phyloP scores from a whole-genome alignment of 2,329 filamentous ascomycete species.

The Byssoonygena ceratinophila region DNA sequence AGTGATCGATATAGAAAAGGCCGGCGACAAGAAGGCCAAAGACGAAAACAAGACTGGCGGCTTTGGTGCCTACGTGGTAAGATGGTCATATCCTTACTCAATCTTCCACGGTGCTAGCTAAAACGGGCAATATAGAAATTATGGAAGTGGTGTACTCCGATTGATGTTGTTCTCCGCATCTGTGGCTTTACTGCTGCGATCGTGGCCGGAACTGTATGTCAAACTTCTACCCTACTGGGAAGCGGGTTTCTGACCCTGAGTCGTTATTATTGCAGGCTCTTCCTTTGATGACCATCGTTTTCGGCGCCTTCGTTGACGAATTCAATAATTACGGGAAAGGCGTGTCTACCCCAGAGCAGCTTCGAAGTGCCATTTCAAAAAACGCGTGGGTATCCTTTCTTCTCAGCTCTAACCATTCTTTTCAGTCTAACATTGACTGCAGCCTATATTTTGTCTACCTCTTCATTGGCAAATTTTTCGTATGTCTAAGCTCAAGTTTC shows the following conservation, averaged over 20 bases:
- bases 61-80: constrained; percentile 15
- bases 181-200: constrained; percentile 13
- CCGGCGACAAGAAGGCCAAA: constrained; percentile 1
- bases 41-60: constrained; percentile 13
- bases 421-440: neutral
- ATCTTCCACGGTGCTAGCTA: neutral
- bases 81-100: neutral
- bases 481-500: constrained; percentile 3
- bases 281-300: constrained; percentile 44
- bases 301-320: constrained; percentile 40
- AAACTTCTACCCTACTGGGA: neutral
- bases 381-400: constrained; percentile 23
- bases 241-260: neutral
- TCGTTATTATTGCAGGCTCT: constrained; percentile 8
- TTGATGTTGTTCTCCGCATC: constrained; percentile 13
- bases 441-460: constrained; percentile 57
- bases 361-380: constrained; percentile 31
- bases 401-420: too few species aligned
- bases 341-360: constrained; percentile 24
- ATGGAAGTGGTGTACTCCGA: constrained; percentile 14
- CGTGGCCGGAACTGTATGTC: constrained; percentile 13
- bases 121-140: constrained; percentile 11
- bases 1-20: constrained; percentile 11
- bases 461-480: constrained; percentile 48
- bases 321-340: constrained; percentile 38